A percentile compares a stretch with the other conserved stretches of the same genome.
Conservation (phyloP, 2,329 filamentous ascomycete genomes). For the Alternaria ventricosa region DNA sequence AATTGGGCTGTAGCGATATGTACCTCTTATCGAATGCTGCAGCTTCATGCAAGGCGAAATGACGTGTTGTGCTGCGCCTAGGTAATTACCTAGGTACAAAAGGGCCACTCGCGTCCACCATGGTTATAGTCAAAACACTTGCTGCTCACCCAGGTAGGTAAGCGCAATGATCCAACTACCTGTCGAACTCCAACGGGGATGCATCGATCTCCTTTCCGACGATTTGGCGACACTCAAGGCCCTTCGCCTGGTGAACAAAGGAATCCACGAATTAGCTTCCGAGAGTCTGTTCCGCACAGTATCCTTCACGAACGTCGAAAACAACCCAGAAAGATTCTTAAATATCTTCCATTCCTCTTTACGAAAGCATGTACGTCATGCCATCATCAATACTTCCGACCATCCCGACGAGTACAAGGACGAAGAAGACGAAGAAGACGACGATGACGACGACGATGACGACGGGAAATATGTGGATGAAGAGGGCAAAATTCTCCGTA, state of each 20-base stretch:
- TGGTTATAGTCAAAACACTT: background rate
- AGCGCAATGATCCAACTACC: background rate
- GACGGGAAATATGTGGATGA: background rate
- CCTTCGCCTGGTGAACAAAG: background rate
- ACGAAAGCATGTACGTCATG: background rate
- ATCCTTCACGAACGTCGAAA: background rate
- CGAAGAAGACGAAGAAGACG: too few relatives aligned
- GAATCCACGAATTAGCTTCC: background rate
- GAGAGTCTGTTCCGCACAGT: background rate
- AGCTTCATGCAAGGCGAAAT: background rate
- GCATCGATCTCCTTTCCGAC: background rate
- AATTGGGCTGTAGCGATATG: background rate
- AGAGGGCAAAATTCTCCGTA: too few relatives aligned
- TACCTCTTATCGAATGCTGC: background rate
- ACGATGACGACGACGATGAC: background rate
- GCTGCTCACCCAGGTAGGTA: background rate
- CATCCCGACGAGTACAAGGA: background rate
- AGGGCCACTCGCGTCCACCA: constrained; percentile 4
- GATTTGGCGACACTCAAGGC: background rate
- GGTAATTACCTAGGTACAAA: background rate
- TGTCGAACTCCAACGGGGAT: background rate
- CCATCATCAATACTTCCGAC: background rate
- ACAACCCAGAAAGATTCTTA: background rate
- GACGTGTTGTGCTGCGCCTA: background rate
- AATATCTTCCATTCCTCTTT: background rate